Base-by-base conservation (phyloP, 257 asterid genomes). In the Apocynum venetum region DNA sequence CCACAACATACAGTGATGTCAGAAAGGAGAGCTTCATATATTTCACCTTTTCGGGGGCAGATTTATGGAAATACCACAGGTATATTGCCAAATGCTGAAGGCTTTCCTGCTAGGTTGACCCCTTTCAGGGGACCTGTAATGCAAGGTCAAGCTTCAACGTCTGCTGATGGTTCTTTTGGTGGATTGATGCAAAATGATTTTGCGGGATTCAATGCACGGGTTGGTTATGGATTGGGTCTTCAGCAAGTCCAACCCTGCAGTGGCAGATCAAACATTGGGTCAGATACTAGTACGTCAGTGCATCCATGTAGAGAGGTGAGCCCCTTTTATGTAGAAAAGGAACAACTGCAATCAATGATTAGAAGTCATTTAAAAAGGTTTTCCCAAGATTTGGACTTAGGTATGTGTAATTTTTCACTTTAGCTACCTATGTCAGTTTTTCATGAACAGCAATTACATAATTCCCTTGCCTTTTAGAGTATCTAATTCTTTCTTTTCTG, bases 241-340 rank as follows among this genome's bases (percentile, higher is more conserved):
- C 95, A 84, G 80, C 97, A 88, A 79, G 80, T 84, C 69, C 94
- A 84, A 81, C 94, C 93, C 73, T 81, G 86, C 85, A 81, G 87
- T 76, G 83, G 86, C 69, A 81, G 86, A 76, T 72, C 93, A 57
- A 85, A 82, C 74, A 68, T 80, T 44, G 90, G 86, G 75, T 77
- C 90, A 44, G 91, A 84, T 86, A 76, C 87, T 73, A 82, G 82
- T 80, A 14, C 86, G 53, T 73, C 85, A 43, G 82, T 89, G 35
- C 86, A 77, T 77, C 89, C 84, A 80, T 85, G 79, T 80, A 84
- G 87, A 79, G 96, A 89, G 92, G 93, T 89, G 89, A 85, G 89
- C 79, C 81, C 83, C 79, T 75, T 77, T 80, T 78, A 76, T 63
- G 14, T 78, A 41, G 83, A 77, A 52, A 87, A 86, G 83, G 84